Evolutionary conservation across 768 basidiomycete genomes (phyloP).

Genomic region (Coprinopsis cinerea): DNA sequence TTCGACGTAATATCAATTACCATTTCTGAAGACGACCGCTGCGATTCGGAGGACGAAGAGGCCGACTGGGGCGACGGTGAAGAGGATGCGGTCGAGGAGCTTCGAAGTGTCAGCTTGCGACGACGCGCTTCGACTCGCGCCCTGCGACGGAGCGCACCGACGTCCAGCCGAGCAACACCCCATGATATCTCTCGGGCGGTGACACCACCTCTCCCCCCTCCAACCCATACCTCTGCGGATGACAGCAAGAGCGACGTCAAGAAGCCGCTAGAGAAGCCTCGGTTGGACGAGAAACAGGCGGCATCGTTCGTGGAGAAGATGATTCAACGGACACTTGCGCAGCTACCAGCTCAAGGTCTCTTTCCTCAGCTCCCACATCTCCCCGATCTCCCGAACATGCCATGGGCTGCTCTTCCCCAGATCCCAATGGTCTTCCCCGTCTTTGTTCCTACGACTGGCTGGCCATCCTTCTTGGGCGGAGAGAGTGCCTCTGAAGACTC

Average conservation of each 20-base stretch:
- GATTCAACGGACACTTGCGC: conserved; percentile 71
- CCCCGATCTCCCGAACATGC: conserved; percentile 63
- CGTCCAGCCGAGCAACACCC: conserved; percentile 25
- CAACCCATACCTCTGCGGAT: not conserved
- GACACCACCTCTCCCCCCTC: conserved; percentile 24
- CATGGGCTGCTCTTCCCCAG: conserved; percentile 58
- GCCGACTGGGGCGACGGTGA: conserved; percentile 16
- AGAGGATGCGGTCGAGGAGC: conserved; percentile 18
- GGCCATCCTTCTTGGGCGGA: conserved; percentile 60
- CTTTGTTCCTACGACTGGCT: conserved; percentile 58
- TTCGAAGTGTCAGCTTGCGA: conserved; percentile 27
- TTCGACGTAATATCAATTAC: conserved; percentile 26
- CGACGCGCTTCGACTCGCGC: conserved; percentile 31
- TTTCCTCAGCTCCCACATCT: conserved; percentile 47
- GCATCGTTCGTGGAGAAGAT: conserved; percentile 60
- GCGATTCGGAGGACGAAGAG: conserved; percentile 55
- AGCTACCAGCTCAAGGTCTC: conserved; percentile 49
- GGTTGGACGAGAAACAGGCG: conserved; percentile 40
- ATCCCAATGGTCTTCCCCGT: conserved; percentile 78
- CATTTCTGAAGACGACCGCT: conserved; percentile 16
- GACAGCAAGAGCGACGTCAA: conserved; percentile 7
- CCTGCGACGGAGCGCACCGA: conserved; percentile 19
- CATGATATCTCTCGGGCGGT: conserved; percentile 26
- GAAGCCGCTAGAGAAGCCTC: conserved; percentile 21
- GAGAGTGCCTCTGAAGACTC: conserved; percentile 23